Conservation (phyloP, 345 rosid species). For the Hirschfeldia incana region DNA sequence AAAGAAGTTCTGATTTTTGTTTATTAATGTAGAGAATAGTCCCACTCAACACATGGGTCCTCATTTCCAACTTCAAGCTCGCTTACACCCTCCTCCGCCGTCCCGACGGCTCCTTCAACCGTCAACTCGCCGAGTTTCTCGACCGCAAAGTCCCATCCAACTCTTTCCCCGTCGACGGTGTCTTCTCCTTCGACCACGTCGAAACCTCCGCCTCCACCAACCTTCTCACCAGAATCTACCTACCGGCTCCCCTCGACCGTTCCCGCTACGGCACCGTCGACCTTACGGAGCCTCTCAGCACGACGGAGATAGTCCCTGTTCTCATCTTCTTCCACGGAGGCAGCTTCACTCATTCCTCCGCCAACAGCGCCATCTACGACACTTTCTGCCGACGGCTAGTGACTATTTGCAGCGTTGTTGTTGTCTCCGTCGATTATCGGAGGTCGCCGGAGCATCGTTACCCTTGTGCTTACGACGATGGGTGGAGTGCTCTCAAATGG, state of each 20-base stretch:
- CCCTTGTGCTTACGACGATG: constrained; percentile 95
- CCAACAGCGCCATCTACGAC: constrained; percentile 91
- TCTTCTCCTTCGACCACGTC: constrained; percentile 94
- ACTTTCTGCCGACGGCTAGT: constrained; percentile 91
- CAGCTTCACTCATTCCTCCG: constrained; percentile 92
- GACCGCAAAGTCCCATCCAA: constrained; percentile 89
- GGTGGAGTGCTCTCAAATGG: constrained; percentile 94
- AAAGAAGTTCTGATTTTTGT: not conserved
- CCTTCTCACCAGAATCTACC: constrained; percentile 77
- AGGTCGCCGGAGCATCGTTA: constrained; percentile 80
- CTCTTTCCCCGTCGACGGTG: constrained; percentile 74
- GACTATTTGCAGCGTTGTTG: constrained; percentile 59
- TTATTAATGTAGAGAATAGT: constrained; percentile 71
- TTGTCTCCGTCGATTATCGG: constrained; percentile 88
- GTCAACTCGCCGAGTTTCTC: constrained; percentile 88
- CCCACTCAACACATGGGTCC: constrained; percentile 96
- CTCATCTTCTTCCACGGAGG: constrained; percentile 95
- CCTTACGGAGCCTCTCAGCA: constrained; percentile 69
- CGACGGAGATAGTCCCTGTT: constrained; percentile 69
- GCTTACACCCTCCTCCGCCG: constrained; percentile 92
- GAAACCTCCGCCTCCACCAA: constrained; percentile 44
- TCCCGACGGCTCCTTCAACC: constrained; percentile 86
- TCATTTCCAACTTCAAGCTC: constrained; percentile 94
- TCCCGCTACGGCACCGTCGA: constrained; percentile 55
- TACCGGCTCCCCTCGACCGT: constrained; percentile 44